Evolutionary conservation across 176 grass and related monocot species (phyloP).

Genomic region (Raddia distichophylla): DNA sequence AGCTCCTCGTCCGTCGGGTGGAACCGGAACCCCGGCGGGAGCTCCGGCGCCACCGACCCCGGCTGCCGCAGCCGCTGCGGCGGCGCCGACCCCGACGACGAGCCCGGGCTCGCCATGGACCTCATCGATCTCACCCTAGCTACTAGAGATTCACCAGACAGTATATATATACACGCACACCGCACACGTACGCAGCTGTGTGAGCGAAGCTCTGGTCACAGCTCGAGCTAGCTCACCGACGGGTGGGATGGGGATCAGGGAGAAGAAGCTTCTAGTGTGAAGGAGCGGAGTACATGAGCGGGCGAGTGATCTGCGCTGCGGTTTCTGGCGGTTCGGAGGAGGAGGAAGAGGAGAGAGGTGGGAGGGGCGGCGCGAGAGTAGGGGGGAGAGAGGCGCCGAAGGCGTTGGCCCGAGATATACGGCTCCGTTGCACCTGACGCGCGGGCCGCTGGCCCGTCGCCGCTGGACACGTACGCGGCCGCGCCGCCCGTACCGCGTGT

Average conservation of each 20-base stretch:
- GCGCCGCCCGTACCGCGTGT: slow-evolving; percentile 39
- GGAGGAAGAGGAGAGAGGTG: slow-evolving; percentile 25
- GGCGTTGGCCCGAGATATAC: slow-evolving; percentile 71
- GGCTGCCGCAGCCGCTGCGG: slow-evolving; percentile 42
- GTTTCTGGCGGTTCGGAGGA: slow-evolving; percentile 21
- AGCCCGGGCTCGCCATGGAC: slow-evolving; percentile 71
- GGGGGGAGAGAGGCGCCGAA: slow-evolving; percentile 59
- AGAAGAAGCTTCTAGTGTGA: slow-evolving; percentile 31
- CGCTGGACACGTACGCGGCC: slow-evolving; percentile 47
- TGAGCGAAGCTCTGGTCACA: background rate
- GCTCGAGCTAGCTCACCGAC: background rate
- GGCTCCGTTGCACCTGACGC: slow-evolving; percentile 62
- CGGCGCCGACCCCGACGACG: slow-evolving; percentile 59
- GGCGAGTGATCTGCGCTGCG: slow-evolving; percentile 50
- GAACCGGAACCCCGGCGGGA: slow-evolving; percentile 87
- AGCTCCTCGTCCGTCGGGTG: slow-evolving; percentile 97
- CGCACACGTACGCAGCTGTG: no score
- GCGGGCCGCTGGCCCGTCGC: slow-evolving; percentile 6
- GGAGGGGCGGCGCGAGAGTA: background rate
- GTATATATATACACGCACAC: no score
- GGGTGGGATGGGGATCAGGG: background rate
- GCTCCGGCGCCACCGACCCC: slow-evolving; percentile 60
- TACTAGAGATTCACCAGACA: no score
- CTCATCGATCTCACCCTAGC: slow-evolving; percentile 28
- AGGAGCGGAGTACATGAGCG: background rate